Percentiles rank a stretch among this genome's conserved stretches.
phyloP scores from a whole-genome alignment of 2,329 filamentous ascomycete genomes.

The Talaromyces sp. region DNA sequence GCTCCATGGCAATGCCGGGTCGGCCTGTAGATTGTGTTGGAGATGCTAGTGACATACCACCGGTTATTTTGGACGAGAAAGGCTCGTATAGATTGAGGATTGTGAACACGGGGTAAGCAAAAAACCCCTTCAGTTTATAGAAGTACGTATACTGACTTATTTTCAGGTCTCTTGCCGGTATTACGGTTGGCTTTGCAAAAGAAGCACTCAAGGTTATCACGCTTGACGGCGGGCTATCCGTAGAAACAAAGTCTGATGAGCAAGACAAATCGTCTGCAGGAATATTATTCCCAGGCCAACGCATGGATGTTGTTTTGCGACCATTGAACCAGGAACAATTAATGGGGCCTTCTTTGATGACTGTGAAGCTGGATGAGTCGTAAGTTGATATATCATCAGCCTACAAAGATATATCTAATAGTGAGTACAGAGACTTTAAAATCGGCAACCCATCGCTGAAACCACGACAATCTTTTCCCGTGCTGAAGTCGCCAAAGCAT shows the following conservation, averaged over 20 bases:
- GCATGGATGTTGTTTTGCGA: constrained; percentile 37
- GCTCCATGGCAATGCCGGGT: constrained; percentile 41
- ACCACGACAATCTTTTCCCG: constrained; percentile 32
- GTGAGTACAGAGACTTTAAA: constrained; percentile 34
- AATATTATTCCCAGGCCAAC: constrained; percentile 40
- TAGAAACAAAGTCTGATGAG: constrained; percentile 18
- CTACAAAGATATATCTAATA: constrained; percentile 1
- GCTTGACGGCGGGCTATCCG: constrained; percentile 37
- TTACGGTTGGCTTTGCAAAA: constrained; percentile 30
- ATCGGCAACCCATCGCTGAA: constrained; percentile 41
- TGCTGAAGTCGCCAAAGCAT: constrained; percentile 13
- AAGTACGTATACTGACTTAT: background rate
- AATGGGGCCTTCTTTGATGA: constrained; percentile 19
- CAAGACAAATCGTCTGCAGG: constrained; percentile 30
- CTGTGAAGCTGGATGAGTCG: constrained; percentile 33
- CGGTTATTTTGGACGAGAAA: constrained; percentile 19
- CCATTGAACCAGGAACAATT: constrained; percentile 11
- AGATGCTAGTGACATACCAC: constrained; percentile 18
- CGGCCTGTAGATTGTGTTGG: constrained; percentile 41
- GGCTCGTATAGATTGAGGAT: constrained; percentile 34
- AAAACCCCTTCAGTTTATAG: background rate
- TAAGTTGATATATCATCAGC: constrained; percentile 15
- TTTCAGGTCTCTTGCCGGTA: constrained; percentile 34
- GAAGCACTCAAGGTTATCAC: constrained; percentile 30
- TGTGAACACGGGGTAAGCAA: constrained; percentile 39